Percentiles rank a stretch among this genome's conserved stretches.
Conservation (phyloP, 352 stramenopile genomes). For the Thraustotheca clavata region DNA sequence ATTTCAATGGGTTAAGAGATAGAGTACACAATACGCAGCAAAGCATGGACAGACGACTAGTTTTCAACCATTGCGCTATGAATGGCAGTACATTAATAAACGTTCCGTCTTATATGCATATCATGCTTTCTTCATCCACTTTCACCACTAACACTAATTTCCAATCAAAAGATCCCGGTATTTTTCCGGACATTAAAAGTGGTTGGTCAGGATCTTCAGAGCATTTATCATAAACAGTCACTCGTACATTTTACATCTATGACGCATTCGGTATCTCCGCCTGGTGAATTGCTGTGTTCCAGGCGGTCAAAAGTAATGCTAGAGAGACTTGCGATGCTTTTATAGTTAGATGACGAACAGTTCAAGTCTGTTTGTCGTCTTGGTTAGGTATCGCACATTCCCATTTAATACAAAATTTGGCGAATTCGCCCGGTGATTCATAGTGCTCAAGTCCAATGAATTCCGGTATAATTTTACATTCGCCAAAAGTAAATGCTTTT, state of each 20-base stretch:
- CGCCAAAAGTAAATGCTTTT: constrained; percentile 4
- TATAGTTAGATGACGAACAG: constrained; percentile 23
- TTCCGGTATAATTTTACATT: not conserved
- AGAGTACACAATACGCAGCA: constrained; percentile 28
- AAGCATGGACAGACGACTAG: not conserved
- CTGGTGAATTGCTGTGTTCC: constrained; percentile 21
- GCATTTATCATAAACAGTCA: not conserved
- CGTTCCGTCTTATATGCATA: not conserved
- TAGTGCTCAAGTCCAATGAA: not conserved
- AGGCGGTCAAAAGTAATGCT: constrained; percentile 23
- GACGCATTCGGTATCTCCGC: constrained; percentile 22
- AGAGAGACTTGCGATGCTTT: constrained; percentile 13
- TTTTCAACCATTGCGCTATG: not conserved
- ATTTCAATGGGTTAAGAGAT: constrained; percentile 98
- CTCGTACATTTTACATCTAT: not conserved
- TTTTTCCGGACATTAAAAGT: constrained; percentile 9
- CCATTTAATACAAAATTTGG: not conserved
- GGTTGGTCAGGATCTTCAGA: not conserved
- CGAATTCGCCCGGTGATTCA: constrained; percentile 1
- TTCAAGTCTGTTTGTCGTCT: constrained; percentile 20
- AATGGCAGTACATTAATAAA: constrained; percentile 1
- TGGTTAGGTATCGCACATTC: constrained; percentile 22
- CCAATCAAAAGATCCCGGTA: not conserved
- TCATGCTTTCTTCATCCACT: not conserved
- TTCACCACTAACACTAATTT: not conserved